Evolutionary conservation across 805 yeast species (phyloP), one percentile per base, ranked within the genome.

Genomic region (Pichia rugopelliculosa): DNA sequence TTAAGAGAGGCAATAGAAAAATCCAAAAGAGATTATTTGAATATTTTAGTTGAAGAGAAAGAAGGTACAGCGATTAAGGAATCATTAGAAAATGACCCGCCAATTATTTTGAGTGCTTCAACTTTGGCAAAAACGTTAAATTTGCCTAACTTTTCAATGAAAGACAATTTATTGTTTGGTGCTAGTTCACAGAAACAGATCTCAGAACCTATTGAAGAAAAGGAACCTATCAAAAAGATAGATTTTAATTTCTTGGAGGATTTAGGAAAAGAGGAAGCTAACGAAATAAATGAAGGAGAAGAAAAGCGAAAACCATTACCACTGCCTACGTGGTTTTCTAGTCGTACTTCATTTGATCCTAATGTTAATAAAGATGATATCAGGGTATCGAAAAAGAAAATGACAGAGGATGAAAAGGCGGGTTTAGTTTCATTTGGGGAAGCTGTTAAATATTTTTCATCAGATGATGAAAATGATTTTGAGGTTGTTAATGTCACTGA

Each of bases 371-470:
- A 27, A 3, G 20, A 22, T 15, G 10, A 22, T 13, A 11, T 2
- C 2, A 13, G 4, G 25, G 22, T 9, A n/a, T 9, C 11, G 18
- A n/a, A 21, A 21, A 25, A 22, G 24, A 46, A 38, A 1, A 15
- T 47, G 20, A 63, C 68, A 4, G 72, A 67, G 25, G 74, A 72
- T 42, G 77, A 74, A 48, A 64, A 65, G 39, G 74, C 71, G 1
- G 82, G 82, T 0, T 58, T 80, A 42, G 67, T 78, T 5, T 65
- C 80, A 0, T 78, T 78, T 75, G 60, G 62, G 38, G 80, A 76
- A 48, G 75, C 77, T 1, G 67, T 62, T 27, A n/a, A 39, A 12
- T 57, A 62, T 18, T 37, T 63, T 15, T 51, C 56, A 8, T 49
- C 48, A 21, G 25, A 45, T 17, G 51, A 49, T 9, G 53, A 49